Base-by-base conservation (phyloP, 805 yeast genomes). In the Kockiozyma suomiensis region DNA sequence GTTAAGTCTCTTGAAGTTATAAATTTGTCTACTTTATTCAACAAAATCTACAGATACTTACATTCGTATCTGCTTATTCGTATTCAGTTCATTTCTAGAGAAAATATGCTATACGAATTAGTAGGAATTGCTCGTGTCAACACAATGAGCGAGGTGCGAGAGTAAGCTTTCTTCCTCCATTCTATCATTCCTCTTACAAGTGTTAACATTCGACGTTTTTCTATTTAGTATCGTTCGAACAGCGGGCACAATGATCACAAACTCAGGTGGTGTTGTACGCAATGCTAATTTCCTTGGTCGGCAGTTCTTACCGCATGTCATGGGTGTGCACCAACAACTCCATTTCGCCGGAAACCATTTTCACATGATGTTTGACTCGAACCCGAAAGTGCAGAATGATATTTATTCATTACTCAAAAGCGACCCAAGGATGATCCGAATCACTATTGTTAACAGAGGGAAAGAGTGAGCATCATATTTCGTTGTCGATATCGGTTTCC, bases 201-300 rank as follows among this genome's bases (percentile, higher is more conserved):
- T 7, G 32, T 12, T 15, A 17, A n/a, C 25, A 51, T n/a, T 17
- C 15, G 13, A 25, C 33, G 12, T 35, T 17, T 17, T 17, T 41
- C 46, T 28, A 23, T 41, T 17, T 41, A 69, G 73, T 59, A 75
- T 81, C 35, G 80, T 82, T 23, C 76, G 81, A 5, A 90, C 96
- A 0, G 80, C 92, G 30, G 98, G 98, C 8, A 87, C 84, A 71
- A 78, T 90, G 71, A 83, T 93, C 30, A 81, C 94, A 59, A 83
- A 85, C 62, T 92, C 93, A 75, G 90, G 97, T 80, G 99, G 99
- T 52, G 93, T 93, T n/a, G 85, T 93, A 40, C 82, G 98, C 72
- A 85, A 84, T 62, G 83, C 93, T 48, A 82, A 87, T 53, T 87
- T 91, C 64, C 75, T 92, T 72, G 97, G 97, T 0, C 82, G 85